Conservation (phyloP, 2,329 filamentous ascomycete species). For the Aureobasidium sp. region DNA sequence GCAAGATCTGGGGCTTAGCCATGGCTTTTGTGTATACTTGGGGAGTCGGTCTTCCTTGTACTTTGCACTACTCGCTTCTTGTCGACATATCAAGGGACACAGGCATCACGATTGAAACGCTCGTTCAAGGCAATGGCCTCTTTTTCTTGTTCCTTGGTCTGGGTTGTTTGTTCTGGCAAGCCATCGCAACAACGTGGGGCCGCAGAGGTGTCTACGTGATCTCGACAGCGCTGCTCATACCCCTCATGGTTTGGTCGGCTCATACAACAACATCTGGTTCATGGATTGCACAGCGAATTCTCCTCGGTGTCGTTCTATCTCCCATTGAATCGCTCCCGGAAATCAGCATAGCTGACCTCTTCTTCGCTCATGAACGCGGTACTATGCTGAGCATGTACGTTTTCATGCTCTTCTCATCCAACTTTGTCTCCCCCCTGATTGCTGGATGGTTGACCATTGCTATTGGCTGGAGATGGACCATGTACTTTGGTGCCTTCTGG, state of each 20-base stretch:
- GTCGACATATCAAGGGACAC: conserved; percentile 24
- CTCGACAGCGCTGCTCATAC: conserved; percentile 18
- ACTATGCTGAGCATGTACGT: conserved; percentile 27
- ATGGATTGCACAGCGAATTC: conserved; percentile 26
- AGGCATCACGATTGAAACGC: conserved; percentile 19
- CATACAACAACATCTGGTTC: conserved; percentile 18
- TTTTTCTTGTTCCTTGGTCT: conserved; percentile 40
- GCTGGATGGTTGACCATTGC: conserved; percentile 32
- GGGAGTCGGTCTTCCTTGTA: conserved; percentile 27
- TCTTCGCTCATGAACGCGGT: conserved; percentile 19
- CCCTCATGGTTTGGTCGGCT: conserved; percentile 23
- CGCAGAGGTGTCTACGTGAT: conserved; percentile 24
- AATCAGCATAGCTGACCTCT: conserved; percentile 17
- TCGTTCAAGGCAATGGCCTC: conserved; percentile 26
- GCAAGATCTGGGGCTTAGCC: conserved; percentile 19
- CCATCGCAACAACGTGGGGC: conserved; percentile 40
- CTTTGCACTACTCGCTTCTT: conserved; percentile 32
- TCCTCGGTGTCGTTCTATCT: conserved; percentile 22
- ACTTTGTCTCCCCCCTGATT: conserved; percentile 34
- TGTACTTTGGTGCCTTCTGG: conserved; percentile 4
- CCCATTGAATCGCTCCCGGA: conserved; percentile 23
- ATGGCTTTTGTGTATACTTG: conserved; percentile 26
- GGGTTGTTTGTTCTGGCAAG: conserved; percentile 43
- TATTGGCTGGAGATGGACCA: conserved; percentile 30
- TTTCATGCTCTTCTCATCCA: conserved; percentile 30